Percentiles rank a stretch among this genome's conserved stretches.
These are phyloP conservation scores for Hydnum rufescens DNA, from an alignment of 768 basidiomycete genomes.

Conservation along the genomic window DNA sequence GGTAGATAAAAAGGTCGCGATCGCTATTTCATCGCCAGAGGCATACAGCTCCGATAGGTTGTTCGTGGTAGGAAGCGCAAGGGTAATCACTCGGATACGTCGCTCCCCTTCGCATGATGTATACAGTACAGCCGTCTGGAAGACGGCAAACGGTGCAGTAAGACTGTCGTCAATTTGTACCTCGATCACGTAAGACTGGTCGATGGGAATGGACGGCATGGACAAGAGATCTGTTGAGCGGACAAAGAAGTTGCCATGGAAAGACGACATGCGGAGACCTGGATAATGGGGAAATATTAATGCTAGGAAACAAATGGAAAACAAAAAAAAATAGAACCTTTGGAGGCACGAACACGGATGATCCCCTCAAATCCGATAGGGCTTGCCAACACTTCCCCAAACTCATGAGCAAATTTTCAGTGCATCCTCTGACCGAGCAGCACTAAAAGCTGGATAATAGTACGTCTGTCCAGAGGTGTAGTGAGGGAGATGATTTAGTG, in stretches of 20 bases:
- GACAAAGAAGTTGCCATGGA: constrained; percentile 98
- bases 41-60: constrained; percentile 79
- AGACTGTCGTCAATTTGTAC: constrained; percentile 89
- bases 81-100: constrained; percentile 77
- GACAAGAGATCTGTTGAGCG: constrained; percentile 91
- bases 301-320: not conserved
- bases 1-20: constrained; percentile 68
- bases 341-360: constrained; percentile 93
- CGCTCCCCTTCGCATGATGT: constrained; percentile 90
- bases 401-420: constrained; percentile 97
- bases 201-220: constrained; percentile 90
- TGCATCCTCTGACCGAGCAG: constrained; percentile 82
- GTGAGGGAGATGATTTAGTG: constrained; percentile 76
- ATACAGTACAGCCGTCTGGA: constrained; percentile 88
- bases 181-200: constrained; percentile 92
- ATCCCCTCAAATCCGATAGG: constrained; percentile 94
- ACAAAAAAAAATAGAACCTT: constrained; percentile 30
- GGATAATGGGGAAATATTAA: not conserved
- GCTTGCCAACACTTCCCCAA: constrained; percentile 79
- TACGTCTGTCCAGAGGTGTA: constrained; percentile 97
- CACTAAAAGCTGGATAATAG: constrained; percentile 97
- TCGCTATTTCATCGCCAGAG: constrained; percentile 74
- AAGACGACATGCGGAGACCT: constrained; percentile 89
- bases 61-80: constrained; percentile 70
- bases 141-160: constrained; percentile 73